Evolutionary conservation across 352 stramenopile genomes (phyloP), one percentile per base, ranked within the genome.

Genomic region (Phytophthora sp.): DNA sequence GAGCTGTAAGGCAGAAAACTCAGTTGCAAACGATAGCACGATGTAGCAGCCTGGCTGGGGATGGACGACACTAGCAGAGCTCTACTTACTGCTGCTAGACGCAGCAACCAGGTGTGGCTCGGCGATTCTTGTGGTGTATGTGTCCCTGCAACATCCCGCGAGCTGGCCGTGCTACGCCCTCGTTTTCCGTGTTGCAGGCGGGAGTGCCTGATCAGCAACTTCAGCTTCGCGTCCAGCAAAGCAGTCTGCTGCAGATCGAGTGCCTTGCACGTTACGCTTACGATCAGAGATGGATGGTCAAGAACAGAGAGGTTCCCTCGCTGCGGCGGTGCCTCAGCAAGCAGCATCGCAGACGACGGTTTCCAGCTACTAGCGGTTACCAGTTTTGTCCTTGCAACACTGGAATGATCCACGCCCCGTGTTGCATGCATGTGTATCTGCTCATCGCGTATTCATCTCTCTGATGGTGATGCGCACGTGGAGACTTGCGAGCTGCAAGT

Each of bases 111-210:
- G 17, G 17, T 43, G 8, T 43, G 7, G n/a, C 13, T 7, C n/a
- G 8, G 17, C n/a, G 12, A 57, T 52, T 64, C 55, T 57, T 45
- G 21, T 64, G 55, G 45, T 18, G 13, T 8, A 15, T 31, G 39
- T 21, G 30, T 18, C 23, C 27, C 15, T 26, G 54, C 42, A 30
- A 58, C 15, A 26, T n/a, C 35, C 15, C 20, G 30, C 52, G 34
- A 38, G n/a, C 41, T 54, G 41, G 35, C 32, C 43, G 35, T 20
- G 18, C 55, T 61, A 54, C 49, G 18, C 57, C 23, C 59, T 11
- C 24, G 59, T 57, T 68, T 67, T 67, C 60, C 60, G 52, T 63
- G 43, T 63, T 68, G 60, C 34, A 62, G 45, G 35, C 45, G 51
- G 59, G 51, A 63, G 23, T 27, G 31, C 24, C 13, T 10, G 13